A percentile compares a stretch with the other conserved stretches of the same genome.
These are phyloP conservation scores for Nepenthes gracilis DNA, from an alignment of 148 eudicot genomes.

Conservation along the genomic window DNA sequence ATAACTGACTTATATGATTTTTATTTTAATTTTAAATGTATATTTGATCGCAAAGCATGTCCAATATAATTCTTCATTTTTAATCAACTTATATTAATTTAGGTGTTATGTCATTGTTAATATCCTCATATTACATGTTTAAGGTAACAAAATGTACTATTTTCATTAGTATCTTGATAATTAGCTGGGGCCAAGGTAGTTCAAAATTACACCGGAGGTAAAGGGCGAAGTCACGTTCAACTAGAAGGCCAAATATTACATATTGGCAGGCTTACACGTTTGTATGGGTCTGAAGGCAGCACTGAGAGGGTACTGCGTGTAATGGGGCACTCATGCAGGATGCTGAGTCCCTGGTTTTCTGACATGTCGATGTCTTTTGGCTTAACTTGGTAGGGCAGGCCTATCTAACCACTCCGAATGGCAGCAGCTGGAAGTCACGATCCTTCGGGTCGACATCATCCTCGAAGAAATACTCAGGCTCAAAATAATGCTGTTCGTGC, in stretches of 20 bases:
- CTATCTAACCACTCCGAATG: slow-evolving; percentile 23
- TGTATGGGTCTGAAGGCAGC: slow-evolving; percentile 9
- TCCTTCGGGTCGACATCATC: slow-evolving; percentile 24
- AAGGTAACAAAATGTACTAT: too few species aligned
- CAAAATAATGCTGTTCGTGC: slow-evolving; percentile 18
- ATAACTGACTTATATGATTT: too few species aligned
- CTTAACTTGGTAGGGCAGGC: slow-evolving; percentile 14
- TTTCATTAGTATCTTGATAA: too few species aligned
- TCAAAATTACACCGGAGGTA: too few species aligned
- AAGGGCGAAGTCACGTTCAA: too few species aligned
- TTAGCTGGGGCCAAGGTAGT: too few species aligned
- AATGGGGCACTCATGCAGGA: slow-evolving; percentile 17
- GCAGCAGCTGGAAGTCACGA: slow-evolving; percentile 19
- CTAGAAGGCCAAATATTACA: background rate
- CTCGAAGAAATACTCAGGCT: slow-evolving; percentile 22
- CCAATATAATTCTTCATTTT: too few species aligned
- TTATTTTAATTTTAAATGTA: too few species aligned
- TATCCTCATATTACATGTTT: too few species aligned
- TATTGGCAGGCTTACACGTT: background rate
- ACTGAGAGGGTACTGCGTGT: slow-evolving; percentile 13
- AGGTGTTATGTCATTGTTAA: too few species aligned
- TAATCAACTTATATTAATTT: too few species aligned
- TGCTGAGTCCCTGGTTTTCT: slow-evolving; percentile 13
- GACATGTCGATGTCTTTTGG: slow-evolving; percentile 19
- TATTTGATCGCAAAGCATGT: too few species aligned